Conservation (phyloP, 2,329 filamentous ascomycete genomes). For the Juglanconis oblonga region DNA sequence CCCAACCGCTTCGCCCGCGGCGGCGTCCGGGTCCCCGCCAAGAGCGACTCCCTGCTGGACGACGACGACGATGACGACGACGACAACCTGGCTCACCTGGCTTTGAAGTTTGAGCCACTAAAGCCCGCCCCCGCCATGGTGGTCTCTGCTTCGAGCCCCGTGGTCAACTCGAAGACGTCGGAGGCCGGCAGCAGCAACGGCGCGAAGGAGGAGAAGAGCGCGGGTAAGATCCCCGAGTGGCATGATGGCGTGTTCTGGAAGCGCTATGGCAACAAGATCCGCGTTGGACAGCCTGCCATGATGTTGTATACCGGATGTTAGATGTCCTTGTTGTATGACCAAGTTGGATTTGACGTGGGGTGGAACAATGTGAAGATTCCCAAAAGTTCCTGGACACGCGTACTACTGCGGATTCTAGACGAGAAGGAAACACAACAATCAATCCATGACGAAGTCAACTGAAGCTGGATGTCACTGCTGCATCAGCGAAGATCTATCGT, state of each 20-base stretch:
- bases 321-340: not conserved
- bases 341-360: not conserved
- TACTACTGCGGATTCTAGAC: not conserved
- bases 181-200: not conserved
- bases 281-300: conserved; percentile 5
- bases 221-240: conserved; percentile 19
- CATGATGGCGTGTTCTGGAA: conserved; percentile 19
- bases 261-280: conserved; percentile 24
- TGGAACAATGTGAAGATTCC: not conserved
- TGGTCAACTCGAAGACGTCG: not conserved
- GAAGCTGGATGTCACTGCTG: no score
- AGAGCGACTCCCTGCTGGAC: not conserved
- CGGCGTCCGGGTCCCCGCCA: not conserved
- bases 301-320: not conserved
- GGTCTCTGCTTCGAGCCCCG: not conserved
- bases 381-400: not conserved
- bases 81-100: not conserved
- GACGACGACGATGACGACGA: not conserved
- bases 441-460: no score
- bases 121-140: not conserved
- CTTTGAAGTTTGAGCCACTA: not conserved
- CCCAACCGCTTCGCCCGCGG: not conserved
- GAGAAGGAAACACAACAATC: no score
- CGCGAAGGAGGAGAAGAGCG: not conserved
- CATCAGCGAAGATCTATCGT: no score